A percentile compares a stretch with the other conserved stretches of the same genome.
Evolutionary conservation across 805 yeast genomes (phyloP).

Genomic region (Lipomyces anomalus): DNA sequence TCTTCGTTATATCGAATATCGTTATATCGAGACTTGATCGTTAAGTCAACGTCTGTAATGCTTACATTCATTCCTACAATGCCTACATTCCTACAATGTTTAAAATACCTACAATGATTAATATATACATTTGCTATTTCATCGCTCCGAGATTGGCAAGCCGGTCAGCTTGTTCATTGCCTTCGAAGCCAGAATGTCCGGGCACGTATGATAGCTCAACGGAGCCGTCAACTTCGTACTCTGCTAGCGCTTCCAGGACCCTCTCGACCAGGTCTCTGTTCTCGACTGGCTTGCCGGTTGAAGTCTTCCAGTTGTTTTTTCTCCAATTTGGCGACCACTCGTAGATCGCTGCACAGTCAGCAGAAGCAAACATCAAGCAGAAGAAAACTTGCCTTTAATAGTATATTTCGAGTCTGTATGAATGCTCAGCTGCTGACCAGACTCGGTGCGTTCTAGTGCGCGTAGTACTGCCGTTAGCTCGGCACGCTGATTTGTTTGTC

Average conservation of each 20-base stretch:
- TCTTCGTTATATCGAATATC: too few species aligned
- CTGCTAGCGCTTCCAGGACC: constrained; percentile 30
- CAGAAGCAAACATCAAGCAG: background rate
- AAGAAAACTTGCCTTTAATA: constrained; percentile 36
- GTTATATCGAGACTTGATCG: too few species aligned
- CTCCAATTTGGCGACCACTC: constrained; percentile 56
- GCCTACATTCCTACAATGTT: too few species aligned
- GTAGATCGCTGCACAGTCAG: constrained; percentile 33
- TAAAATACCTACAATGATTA: too few species aligned
- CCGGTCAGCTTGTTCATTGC: too few species aligned
- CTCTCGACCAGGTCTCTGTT: constrained; percentile 47
- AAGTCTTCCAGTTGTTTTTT: constrained; percentile 45
- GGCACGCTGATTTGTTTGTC: constrained; percentile 71
- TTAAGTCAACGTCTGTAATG: too few species aligned
- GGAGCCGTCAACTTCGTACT: too few species aligned
- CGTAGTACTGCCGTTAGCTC: constrained; percentile 63
- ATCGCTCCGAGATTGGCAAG: too few species aligned
- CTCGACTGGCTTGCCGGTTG: constrained; percentile 42
- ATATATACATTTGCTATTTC: too few species aligned
- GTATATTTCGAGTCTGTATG: constrained; percentile 69
- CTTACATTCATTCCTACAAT: too few species aligned
- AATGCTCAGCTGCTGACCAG: constrained; percentile 37
- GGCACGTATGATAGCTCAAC: too few species aligned
- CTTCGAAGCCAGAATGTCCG: too few species aligned
- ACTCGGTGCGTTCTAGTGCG: constrained; percentile 44